Evolutionary conservation across 257 asterid species (phyloP).

Genomic region (Petunia secreta): DNA sequence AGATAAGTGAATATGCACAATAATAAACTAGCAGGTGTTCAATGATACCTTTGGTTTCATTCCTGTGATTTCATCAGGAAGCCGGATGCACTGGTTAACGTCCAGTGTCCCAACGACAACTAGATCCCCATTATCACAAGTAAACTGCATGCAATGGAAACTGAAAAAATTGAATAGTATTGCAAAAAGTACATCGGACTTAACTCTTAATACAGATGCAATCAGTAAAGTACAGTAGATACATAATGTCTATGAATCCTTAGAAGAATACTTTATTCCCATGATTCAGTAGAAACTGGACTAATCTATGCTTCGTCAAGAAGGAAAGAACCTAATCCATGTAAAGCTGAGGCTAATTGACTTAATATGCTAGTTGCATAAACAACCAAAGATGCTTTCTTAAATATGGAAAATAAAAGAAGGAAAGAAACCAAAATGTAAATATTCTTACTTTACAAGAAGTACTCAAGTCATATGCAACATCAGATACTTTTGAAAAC

Average conservation of each 20-base stretch:
- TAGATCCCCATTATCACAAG: slow-evolving; percentile 58
- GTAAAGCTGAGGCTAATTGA: not conserved
- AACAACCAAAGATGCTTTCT: not conserved
- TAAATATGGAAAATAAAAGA: not conserved
- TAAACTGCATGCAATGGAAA: slow-evolving; percentile 51
- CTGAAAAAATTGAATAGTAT: not conserved
- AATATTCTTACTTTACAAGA: slow-evolving; percentile 64
- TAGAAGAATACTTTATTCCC: not conserved
- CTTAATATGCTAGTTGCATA: not conserved
- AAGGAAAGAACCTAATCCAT: too few species aligned
- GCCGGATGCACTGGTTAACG: slow-evolving; percentile 81
- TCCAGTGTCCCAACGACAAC: slow-evolving; percentile 91
- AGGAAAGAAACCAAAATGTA: not conserved
- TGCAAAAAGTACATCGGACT: not conserved
- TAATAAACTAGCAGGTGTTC: not conserved
- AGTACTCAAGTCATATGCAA: slow-evolving; percentile 62
- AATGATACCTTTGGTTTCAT: slow-evolving; percentile 69
- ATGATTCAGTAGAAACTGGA: not conserved
- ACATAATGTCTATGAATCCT: not conserved
- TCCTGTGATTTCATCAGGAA: slow-evolving; percentile 84
- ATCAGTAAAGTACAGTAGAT: not conserved
- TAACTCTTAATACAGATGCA: not conserved
- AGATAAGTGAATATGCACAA: not conserved
- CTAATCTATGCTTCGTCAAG: not conserved
- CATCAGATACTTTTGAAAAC: slow-evolving; percentile 45